phyloP scores from a whole-genome alignment of 2,329 filamentous ascomycete genomes.

The Amylocarpus encephaloides region DNA sequence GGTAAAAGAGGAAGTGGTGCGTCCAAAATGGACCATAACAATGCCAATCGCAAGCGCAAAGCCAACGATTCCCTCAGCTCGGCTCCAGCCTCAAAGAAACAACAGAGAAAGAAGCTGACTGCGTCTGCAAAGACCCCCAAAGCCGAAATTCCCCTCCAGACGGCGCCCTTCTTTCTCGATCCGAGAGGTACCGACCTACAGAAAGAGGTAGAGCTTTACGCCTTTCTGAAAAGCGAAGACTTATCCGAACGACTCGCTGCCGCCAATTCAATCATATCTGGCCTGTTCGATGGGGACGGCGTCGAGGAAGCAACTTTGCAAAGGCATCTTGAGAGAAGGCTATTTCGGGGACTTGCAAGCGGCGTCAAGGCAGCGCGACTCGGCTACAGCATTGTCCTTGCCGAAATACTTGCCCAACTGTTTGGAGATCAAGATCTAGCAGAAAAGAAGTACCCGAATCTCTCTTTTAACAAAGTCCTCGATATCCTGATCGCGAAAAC shows the following conservation, averaged over 20 bases:
- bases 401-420: conserved; percentile 69
- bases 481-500: conserved; percentile 50
- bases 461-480: conserved; percentile 52
- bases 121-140: conserved; percentile 12
- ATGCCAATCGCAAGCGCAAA: conserved; percentile 39
- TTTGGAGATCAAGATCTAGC: conserved; percentile 47
- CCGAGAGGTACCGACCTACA: conserved; percentile 47
- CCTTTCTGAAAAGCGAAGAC: conserved; percentile 55
- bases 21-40: conserved; percentile 30
- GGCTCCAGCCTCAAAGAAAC: conserved; percentile 24
- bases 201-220: conserved; percentile 54
- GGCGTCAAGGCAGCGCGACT: conserved; percentile 81
- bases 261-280: conserved; percentile 51
- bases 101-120: conserved; percentile 11
- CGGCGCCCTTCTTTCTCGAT: conserved; percentile 44
- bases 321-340: conserved; percentile 56
- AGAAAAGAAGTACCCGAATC: conserved; percentile 43
- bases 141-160: conserved; percentile 18
- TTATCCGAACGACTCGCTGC: conserved; percentile 49
- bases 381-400: conserved; percentile 83
- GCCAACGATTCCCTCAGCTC: conserved; percentile 18
- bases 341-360: conserved; percentile 85
- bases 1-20: neutral
- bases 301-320: conserved; percentile 48
- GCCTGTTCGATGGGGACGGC: conserved; percentile 44